A percentile compares a stretch with the other conserved stretches of the same genome.
phyloP scores from a whole-genome alignment of 768 basidiomycete species.

The Chalciporus pseudorubinellus region DNA sequence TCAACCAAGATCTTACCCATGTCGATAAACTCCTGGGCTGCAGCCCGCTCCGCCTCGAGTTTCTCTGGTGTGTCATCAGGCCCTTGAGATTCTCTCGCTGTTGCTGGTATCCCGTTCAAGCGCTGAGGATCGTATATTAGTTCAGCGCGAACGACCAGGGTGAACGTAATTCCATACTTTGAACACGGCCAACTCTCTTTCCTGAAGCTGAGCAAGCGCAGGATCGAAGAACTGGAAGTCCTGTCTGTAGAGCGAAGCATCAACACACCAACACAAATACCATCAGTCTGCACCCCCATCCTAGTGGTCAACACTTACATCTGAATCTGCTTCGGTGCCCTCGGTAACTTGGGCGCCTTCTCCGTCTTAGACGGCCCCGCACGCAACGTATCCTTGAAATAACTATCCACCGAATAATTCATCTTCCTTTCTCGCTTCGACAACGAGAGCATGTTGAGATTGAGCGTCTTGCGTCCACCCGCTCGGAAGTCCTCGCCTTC shows the following conservation, averaged over 20 bases:
- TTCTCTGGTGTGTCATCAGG: conserved; percentile 80
- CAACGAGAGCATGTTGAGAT: conserved; percentile 77
- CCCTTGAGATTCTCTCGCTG: conserved; percentile 61
- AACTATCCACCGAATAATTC: conserved; percentile 93
- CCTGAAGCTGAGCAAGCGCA: conserved; percentile 75
- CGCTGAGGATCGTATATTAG: conserved; percentile 36
- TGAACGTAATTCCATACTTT: conserved; percentile 44
- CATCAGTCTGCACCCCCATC: neutral
- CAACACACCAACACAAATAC: no score
- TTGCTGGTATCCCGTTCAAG: conserved; percentile 63
- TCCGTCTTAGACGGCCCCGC: conserved; percentile 75
- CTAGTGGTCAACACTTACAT: conserved; percentile 49
- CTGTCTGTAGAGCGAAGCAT: conserved; percentile 47
- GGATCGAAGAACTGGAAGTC: conserved; percentile 98
- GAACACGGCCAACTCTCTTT: conserved; percentile 79
- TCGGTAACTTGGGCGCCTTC: conserved; percentile 78
- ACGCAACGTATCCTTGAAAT: conserved; percentile 90
- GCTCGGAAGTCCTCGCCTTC: conserved; percentile 90
- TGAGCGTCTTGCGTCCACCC: conserved; percentile 71
- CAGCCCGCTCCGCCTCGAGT: conserved; percentile 74
- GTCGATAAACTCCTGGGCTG: conserved; percentile 86
- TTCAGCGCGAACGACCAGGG: neutral
- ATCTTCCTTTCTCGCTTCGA: conserved; percentile 93
- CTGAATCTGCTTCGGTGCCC: conserved; percentile 84
- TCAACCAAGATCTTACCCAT: conserved; percentile 46